Evolutionary conservation across 2,329 filamentous ascomycete genomes (phyloP).

Genomic region (Pseudogymnoascus sp.): DNA sequence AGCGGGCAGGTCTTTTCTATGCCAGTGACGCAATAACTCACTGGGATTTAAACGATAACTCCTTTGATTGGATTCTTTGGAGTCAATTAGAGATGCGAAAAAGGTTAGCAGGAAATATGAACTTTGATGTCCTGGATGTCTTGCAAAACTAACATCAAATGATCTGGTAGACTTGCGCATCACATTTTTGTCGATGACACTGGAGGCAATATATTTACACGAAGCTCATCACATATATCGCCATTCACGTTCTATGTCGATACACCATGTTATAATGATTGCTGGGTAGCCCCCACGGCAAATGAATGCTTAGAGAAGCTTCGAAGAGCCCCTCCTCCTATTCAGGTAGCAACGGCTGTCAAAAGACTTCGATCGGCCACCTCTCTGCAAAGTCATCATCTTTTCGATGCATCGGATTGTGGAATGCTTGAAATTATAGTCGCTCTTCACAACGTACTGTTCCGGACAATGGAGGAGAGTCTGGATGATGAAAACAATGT

Average conservation of each 20-base stretch:
- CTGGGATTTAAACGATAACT: not conserved
- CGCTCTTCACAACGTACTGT: not conserved
- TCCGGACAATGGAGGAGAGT: not conserved
- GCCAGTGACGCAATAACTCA: not conserved
- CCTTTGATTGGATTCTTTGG: not conserved
- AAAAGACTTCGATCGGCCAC: not conserved
- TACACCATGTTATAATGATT: not conserved
- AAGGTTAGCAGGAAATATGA: not conserved
- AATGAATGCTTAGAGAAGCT: not conserved
- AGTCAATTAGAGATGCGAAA: not conserved
- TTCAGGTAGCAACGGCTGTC: not conserved
- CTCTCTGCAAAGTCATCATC: not conserved
- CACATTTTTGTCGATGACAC: not conserved
- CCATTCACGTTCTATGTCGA: not conserved
- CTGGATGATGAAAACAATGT: not conserved
- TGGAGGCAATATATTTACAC: not conserved
- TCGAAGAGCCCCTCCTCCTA: not conserved
- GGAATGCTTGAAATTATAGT: not conserved
- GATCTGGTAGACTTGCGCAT: not conserved
- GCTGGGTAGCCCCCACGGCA: not conserved
- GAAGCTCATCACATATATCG: not conserved
- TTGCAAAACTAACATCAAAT: not conserved
- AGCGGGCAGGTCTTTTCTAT: not conserved
- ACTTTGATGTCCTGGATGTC: not conserved
- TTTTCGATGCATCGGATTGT: constrained; percentile 1